Conservation (phyloP, 2,329 filamentous ascomycete genomes). For the Stemphylium vesicarium region DNA sequence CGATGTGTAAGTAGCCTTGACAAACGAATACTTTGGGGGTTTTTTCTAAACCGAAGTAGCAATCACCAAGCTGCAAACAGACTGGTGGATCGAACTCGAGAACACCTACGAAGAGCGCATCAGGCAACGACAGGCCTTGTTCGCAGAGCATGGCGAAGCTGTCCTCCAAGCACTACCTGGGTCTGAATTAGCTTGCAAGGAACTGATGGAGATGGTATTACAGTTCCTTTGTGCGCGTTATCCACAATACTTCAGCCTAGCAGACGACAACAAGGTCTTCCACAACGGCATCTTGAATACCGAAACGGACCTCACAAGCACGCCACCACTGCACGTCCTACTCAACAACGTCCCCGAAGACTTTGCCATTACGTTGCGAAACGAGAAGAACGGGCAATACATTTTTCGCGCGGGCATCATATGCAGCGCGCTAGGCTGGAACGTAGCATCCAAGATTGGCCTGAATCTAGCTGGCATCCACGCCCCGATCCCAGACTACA, state of each 20-base stretch:
- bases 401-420: slow-evolving; percentile 76
- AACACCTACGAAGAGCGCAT: slow-evolving; percentile 72
- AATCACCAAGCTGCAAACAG: slow-evolving; percentile 75
- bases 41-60: slow-evolving; percentile 56
- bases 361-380: slow-evolving; percentile 76
- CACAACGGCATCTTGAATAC: slow-evolving; percentile 72
- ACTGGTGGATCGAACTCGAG: slow-evolving; percentile 92
- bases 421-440: slow-evolving; percentile 83
- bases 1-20: slow-evolving; percentile 73
- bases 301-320: slow-evolving; percentile 64
- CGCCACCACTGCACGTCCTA: slow-evolving; percentile 71
- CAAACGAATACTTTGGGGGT: slow-evolving; percentile 1
- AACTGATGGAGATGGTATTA: slow-evolving; percentile 84
- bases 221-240: slow-evolving; percentile 82
- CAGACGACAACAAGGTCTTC: slow-evolving; percentile 60
- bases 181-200: slow-evolving; percentile 79
- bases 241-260: slow-evolving; percentile 73
- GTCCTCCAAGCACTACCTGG: slow-evolving; percentile 75
- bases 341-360: slow-evolving; percentile 84
- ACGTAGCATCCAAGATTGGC: slow-evolving; percentile 75
- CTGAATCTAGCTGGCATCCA: slow-evolving; percentile 75
- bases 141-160: slow-evolving; percentile 64
- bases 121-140: slow-evolving; percentile 70
- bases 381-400: slow-evolving; percentile 75
- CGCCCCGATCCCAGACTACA: slow-evolving; percentile 77